Evolutionary conservation across 495 filamentous ascomycete genomes (phyloP).

Genomic region (Annulohypoxylon bovei): DNA sequence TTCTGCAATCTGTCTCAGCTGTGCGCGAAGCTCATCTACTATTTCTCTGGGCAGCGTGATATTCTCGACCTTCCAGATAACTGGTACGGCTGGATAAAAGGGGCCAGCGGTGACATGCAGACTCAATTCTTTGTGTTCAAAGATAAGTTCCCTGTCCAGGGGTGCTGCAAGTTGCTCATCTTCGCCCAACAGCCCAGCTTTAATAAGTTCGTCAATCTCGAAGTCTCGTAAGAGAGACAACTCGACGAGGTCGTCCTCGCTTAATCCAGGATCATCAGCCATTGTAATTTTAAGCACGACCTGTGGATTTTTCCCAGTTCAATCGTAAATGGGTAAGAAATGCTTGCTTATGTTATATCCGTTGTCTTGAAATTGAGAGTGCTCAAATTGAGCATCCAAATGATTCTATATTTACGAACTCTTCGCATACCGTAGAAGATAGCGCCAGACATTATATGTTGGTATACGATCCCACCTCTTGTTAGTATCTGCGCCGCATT

Average conservation of each 20-base stretch:
- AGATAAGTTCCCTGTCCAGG: conserved; percentile 31
- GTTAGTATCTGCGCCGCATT: background rate
- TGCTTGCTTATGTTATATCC: background rate
- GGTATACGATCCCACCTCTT: background rate
- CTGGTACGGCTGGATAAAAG: conserved; percentile 36
- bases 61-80: conserved; percentile 42
- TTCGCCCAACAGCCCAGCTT: conserved; percentile 22
- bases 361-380: background rate
- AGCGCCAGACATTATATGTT: background rate
- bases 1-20: conserved; percentile 20
- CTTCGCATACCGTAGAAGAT: background rate
- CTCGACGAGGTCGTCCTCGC: conserved; percentile 40
- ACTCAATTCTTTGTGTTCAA: conserved; percentile 34
- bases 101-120: conserved; percentile 35
- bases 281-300: background rate
- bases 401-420: background rate
- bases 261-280: conserved; percentile 6
- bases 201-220: conserved; percentile 40
- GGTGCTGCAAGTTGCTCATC: conserved; percentile 23
- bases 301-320: background rate
- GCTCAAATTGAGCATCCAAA: background rate
- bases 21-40: conserved; percentile 39
- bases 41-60: conserved; percentile 27
- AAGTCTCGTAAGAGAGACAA: conserved; percentile 43
- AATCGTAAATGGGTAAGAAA: background rate